Percentiles rank a stretch among this genome's conserved stretches.
Evolutionary conservation across 306 rosid genomes (phyloP).

Genomic region (Acacia acuminata): DNA sequence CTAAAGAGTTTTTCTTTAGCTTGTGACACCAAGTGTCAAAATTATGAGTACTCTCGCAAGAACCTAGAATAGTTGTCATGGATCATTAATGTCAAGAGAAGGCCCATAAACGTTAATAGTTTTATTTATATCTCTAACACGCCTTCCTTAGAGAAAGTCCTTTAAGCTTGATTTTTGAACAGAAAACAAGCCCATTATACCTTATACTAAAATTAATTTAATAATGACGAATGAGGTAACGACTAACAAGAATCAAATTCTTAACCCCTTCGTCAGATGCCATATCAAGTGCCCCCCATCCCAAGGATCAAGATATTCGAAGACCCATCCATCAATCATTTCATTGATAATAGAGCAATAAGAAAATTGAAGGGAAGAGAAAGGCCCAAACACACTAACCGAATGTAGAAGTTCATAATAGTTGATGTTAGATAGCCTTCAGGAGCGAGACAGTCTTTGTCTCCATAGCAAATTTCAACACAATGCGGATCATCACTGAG

Average conservation of each 20-base stretch:
- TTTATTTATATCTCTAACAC: neutral
- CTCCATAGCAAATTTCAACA: constrained; percentile 71
- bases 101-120: neutral
- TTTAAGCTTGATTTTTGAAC: neutral
- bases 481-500: constrained; percentile 90
- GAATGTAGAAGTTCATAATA: constrained; percentile 89
- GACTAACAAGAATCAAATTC: neutral
- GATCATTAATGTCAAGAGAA: neutral
- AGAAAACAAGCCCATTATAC: neutral
- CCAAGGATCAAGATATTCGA: neutral
- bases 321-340: neutral
- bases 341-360: neutral
- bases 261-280: neutral
- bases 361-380: neutral
- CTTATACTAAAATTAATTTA: neutral
- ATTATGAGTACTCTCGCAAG: neutral
- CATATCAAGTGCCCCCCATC: neutral
- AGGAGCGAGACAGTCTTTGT: constrained; percentile 80
- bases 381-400: constrained; percentile 46
- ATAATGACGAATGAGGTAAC: neutral
- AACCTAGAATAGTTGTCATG: neutral
- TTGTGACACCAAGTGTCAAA: neutral
- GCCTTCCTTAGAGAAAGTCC: neutral
- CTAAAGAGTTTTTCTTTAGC: neutral
- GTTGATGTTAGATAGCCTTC: constrained; percentile 77